Evolutionary conservation across 306 rosid species (phyloP).

Genomic region (Geum urbanum): DNA sequence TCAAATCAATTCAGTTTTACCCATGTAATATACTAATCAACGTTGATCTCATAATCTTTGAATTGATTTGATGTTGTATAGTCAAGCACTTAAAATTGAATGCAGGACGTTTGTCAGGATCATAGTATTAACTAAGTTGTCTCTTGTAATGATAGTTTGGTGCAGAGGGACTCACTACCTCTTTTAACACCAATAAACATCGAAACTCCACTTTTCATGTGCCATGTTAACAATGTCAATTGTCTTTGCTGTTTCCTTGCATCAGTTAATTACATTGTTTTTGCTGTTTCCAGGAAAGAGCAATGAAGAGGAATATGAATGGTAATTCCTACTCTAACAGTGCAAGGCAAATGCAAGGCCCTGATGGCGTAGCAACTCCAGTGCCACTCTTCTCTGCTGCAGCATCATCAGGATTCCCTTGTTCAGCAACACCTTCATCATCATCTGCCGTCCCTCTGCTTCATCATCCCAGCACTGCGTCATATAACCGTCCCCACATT

Average conservation of each 20-base stretch:
- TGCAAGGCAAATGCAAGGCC: slow-evolving; percentile 60
- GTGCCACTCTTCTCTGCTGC: slow-evolving; percentile 72
- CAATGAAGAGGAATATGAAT: slow-evolving; percentile 63
- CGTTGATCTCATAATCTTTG: not conserved
- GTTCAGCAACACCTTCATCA: slow-evolving; percentile 34
- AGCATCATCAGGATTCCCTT: slow-evolving; percentile 99
- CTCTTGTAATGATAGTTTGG: not conserved
- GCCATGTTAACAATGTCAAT: no score
- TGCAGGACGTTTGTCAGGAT: not conserved
- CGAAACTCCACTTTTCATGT: no score
- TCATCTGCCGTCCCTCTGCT: slow-evolving; percentile 58
- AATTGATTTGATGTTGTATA: not conserved
- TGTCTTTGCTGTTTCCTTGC: not conserved
- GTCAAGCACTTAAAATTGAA: not conserved
- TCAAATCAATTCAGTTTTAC: not conserved
- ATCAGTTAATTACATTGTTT: not conserved
- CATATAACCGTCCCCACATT: slow-evolving; percentile 40
- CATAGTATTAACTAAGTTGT: not conserved
- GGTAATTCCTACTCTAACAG: slow-evolving; percentile 44
- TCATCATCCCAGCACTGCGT: slow-evolving; percentile 40
- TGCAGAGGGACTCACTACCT: no score
- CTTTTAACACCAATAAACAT: no score
- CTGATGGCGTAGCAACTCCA: slow-evolving; percentile 43
- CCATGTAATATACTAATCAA: not conserved
- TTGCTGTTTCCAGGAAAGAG: slow-evolving; percentile 62